Base-by-base conservation (phyloP, 2,329 filamentous ascomycete genomes). In the Tolypocladium endophyticum region DNA sequence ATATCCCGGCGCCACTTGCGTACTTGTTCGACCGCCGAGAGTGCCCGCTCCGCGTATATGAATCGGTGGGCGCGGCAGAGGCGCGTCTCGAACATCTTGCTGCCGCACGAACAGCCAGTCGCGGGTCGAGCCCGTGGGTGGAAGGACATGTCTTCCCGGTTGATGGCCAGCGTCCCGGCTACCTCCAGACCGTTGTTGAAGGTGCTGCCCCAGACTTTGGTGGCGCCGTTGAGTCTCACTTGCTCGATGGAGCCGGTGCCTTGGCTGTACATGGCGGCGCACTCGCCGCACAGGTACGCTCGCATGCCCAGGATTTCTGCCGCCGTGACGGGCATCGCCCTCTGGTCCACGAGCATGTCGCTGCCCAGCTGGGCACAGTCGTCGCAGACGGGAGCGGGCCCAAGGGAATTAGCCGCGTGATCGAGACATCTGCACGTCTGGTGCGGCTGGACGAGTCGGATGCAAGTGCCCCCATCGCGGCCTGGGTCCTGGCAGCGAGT, bases 21-120 rank as follows among this genome's bases (percentile, higher is more conserved):
- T 62, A 75, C 64, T 35, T 60, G 28, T 5, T 50, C 55, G n/a
- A 64, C 62, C 25, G 66, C 66, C 1, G 59, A 30, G 38, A 71
- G 58, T 41, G 70, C 53, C 33, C 66, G 50, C 20, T 68, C 47
- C 36, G 68, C 62, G 59, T 71, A 69, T 36, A 65, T 57, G 8
- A 71, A 57, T 0, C 76, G 70, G 61, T 78, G 76, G 23, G 66
- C 63, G 36, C 52, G 63, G 66, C 76, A 78, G 6, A 77, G 64
- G 3, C 63, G 63, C 4, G 65, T 64, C 16, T 58, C 63, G 20
- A 75, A 56, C 2, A 77, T 58, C 60, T 76, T 77, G 36, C 61
- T 55, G 4, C 63, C 71, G 63, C 76, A 78, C 5, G 63, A 38
- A 62, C 76, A 78, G 1, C 76, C 76, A 12, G 74, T 76, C 2